Base-by-base conservation (phyloP, 352 stramenopile genomes). In the Globisporangium camurandrum region DNA sequence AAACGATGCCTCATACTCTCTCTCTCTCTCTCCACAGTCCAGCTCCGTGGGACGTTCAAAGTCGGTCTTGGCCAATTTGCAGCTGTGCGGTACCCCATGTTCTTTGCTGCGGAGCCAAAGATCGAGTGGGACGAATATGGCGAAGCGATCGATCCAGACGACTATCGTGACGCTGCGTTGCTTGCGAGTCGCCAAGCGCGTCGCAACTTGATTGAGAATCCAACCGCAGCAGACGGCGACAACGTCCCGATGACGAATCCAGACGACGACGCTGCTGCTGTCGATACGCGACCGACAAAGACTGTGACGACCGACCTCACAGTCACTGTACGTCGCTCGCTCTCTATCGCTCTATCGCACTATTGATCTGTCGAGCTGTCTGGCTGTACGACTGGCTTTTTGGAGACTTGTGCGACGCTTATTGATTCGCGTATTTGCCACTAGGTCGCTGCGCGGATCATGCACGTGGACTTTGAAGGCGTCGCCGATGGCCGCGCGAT, bases 41-140 rank as follows among this genome's bases (percentile, higher is more conserved):
- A 92, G 65, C 59, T 95, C 34, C 71, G 82, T 51, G 84, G 84
- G 8, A 89, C 82, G 11, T 95, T 93, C 56, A 90, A 90, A 61
- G 79, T 91, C 19, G 84, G 84, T 1, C 57, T 95, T 27, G 84
- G 84, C 8, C 80, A 95, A 43, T 87, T 95, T 23, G 76, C 84
- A 10, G 82, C 79, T 1, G 79, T 92, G 33, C 83, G 79, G 1
- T 86, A 93, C 55, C 82, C 84, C 8, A 93, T 95, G 82, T 95
- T 95, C 56, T 90, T 93, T 49, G 80, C 79, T 17, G 75, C 83
- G 5, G 84, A 95, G 53, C 63, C 68, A 0, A 95, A 95, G 56
- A 66, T 87, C n/a, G 82, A 95, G 46, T 95, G 82, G 80, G 84
- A 95, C 42, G 82, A 95, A 52, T 95, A 95, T 44, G 84, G 84